phyloP scores from a whole-genome alignment of 331 rosid genomes.

The Quercus lobata region DNA sequence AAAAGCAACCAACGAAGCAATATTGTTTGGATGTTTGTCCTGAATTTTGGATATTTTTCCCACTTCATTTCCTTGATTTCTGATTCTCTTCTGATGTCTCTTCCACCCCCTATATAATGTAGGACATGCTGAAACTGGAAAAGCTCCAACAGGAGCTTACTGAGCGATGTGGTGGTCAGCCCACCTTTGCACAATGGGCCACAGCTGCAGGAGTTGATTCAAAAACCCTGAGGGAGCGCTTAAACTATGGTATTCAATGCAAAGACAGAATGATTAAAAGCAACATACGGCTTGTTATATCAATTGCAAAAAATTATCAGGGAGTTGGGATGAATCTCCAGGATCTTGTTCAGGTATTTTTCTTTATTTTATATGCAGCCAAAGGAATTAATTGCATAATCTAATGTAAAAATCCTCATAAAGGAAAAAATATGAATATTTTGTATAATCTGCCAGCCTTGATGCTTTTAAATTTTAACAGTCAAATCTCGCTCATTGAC shows the following conservation, averaged over 20 bases:
- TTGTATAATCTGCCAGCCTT: background rate
- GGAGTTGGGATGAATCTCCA: conserved; percentile 92
- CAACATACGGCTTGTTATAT: conserved; percentile 90
- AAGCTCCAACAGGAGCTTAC: conserved; percentile 71
- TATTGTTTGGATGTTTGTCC: background rate
- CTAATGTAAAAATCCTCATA: background rate
- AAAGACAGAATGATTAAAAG: conserved; percentile 96
- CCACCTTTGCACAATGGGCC: conserved; percentile 90
- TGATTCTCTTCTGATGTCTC: conserved; percentile 26
- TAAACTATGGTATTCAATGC: conserved; percentile 71
- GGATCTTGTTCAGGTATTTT: conserved; percentile 93
- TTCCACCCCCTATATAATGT: conserved; percentile 22
- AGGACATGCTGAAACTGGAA: conserved; percentile 87
- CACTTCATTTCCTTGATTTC: conserved; percentile 4
- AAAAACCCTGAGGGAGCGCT: conserved; percentile 68
- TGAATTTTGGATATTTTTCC: background rate
- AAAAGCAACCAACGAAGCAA: background rate
- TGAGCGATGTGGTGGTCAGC: conserved; percentile 69
- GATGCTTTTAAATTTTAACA: background rate
- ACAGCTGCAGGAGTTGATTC: conserved; percentile 88
- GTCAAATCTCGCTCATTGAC: conserved; percentile 12
- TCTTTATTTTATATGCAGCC: background rate
- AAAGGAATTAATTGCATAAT: background rate
- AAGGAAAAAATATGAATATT: background rate
- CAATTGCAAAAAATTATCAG: conserved; percentile 89